Evolutionary conservation across 257 asterid species (phyloP).

Genomic region (Petunia axillaris): DNA sequence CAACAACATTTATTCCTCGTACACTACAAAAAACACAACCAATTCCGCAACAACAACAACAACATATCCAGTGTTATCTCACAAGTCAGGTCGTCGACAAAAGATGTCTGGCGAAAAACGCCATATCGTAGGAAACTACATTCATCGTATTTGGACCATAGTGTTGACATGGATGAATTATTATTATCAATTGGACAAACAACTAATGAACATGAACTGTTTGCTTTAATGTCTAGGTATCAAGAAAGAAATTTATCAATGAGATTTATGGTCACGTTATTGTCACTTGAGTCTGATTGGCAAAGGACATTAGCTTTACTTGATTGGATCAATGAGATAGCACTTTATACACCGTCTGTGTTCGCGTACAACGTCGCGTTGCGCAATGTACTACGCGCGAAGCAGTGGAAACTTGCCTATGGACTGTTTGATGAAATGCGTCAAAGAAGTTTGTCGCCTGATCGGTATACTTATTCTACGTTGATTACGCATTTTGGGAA

Average conservation of each 20-base stretch:
- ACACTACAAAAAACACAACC: constrained; percentile 29
- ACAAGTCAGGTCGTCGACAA: constrained; percentile 33
- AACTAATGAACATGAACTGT: constrained; percentile 66
- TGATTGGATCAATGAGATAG: constrained; percentile 89
- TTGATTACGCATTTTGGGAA: constrained; percentile 84
- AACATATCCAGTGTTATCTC: constrained; percentile 38
- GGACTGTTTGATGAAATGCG: constrained; percentile 99
- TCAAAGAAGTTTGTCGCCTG: constrained; percentile 69
- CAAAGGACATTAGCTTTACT: constrained; percentile 85
- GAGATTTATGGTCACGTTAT: constrained; percentile 78
- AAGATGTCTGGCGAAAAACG: constrained; percentile 55
- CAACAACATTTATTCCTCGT: constrained; percentile 33
- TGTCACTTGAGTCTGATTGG: constrained; percentile 88
- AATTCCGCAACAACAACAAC: constrained; percentile 30
- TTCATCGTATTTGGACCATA: constrained; percentile 53
- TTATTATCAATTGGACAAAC: constrained; percentile 62
- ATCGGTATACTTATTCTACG: constrained; percentile 87
- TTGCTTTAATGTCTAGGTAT: constrained; percentile 69
- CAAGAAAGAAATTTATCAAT: constrained; percentile 61
- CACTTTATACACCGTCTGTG: constrained; percentile 76
- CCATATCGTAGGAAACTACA: constrained; percentile 42
- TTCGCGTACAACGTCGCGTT: constrained; percentile 92
- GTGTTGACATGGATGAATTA: constrained; percentile 77
- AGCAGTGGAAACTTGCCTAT: constrained; percentile 71
- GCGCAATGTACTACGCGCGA: constrained; percentile 76